A percentile compares a stretch with the other conserved stretches of the same genome.
phyloP scores from a whole-genome alignment of 2,329 filamentous ascomycete species.

The Phaeomoniella chlamydospora region DNA sequence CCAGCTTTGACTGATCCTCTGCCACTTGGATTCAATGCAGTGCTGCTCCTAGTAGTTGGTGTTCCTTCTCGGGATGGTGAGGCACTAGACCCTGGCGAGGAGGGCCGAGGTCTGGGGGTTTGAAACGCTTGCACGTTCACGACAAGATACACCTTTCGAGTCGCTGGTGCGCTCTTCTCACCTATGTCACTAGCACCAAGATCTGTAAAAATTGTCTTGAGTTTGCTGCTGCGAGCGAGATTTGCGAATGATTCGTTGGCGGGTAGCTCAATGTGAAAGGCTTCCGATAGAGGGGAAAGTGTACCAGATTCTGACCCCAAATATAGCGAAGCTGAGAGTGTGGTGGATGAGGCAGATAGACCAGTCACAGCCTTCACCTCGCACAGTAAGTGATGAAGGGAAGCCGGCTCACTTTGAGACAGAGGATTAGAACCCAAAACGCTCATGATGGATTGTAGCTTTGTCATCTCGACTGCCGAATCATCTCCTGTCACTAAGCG shows the following conservation, averaged over 20 bases:
- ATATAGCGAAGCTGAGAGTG: slow-evolving; percentile 64
- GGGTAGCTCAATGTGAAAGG: slow-evolving; percentile 64
- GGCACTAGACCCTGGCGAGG: slow-evolving; percentile 13
- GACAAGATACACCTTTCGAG: slow-evolving; percentile 67
- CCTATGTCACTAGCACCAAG: slow-evolving; percentile 62
- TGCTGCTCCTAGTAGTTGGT: slow-evolving; percentile 12
- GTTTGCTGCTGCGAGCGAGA: slow-evolving; percentile 48
- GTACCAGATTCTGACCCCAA: slow-evolving; percentile 51
- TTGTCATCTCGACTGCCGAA: slow-evolving; percentile 80
- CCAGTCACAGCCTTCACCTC: slow-evolving; percentile 74
- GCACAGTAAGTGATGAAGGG: slow-evolving; percentile 65
- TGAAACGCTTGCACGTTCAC: slow-evolving; percentile 60
- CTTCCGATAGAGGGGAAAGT: slow-evolving; percentile 62
- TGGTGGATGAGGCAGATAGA: slow-evolving; percentile 59
- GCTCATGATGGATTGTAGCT: slow-evolving; percentile 90
- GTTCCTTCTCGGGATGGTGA: slow-evolving; percentile 20
- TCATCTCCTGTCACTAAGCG: slow-evolving; percentile 83
- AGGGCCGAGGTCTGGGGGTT: slow-evolving; percentile 17
- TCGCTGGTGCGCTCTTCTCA: slow-evolving; percentile 39
- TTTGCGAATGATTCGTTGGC: slow-evolving; percentile 56
- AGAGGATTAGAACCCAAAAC: slow-evolving; percentile 72
- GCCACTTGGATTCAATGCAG: slow-evolving; percentile 15
- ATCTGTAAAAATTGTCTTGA: slow-evolving; percentile 80
- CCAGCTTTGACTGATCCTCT: slow-evolving; percentile 21
- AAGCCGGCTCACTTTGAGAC: slow-evolving; percentile 50